These are phyloP conservation scores for Blechomonas ayalai DNA, from an alignment of 208 protist genomes.

Conservation along the genomic window DNA sequence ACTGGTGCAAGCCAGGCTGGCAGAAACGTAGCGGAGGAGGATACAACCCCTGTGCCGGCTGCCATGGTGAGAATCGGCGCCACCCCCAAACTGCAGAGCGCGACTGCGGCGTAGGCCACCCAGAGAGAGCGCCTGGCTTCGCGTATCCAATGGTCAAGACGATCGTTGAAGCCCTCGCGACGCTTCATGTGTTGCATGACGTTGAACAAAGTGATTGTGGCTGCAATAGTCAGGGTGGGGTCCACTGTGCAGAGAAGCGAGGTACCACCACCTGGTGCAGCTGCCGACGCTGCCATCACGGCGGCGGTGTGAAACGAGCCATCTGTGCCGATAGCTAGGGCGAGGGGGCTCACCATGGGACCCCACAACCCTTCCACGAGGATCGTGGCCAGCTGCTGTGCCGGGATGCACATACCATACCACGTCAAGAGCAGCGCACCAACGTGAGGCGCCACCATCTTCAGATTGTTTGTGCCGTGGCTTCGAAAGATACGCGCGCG, in stretches of 20 bases:
- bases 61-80: background rate
- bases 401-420: constrained; percentile 53
- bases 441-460: constrained; percentile 48
- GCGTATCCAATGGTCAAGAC: constrained; percentile 42
- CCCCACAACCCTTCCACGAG: constrained; percentile 25
- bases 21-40: constrained; percentile 18
- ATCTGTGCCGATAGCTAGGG: constrained; percentile 9
- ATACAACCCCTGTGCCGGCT: background rate
- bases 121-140: constrained; percentile 11
- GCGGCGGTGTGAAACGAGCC: background rate
- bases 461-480: constrained; percentile 68
- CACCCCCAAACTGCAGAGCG: constrained; percentile 6
- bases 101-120: constrained; percentile 14
- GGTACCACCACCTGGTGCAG: background rate
- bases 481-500: constrained; percentile 69
- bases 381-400: constrained; percentile 43
- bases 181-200: constrained; percentile 36
- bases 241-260: constrained; percentile 27
- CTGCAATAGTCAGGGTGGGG: constrained; percentile 47
- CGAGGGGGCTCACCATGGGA: constrained; percentile 21
- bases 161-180: constrained; percentile 59
- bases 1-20: constrained; percentile 61
- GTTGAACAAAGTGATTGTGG: constrained; percentile 47
- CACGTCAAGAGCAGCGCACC: constrained; percentile 13
- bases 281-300: background rate